Percentiles rank a stretch among this genome's conserved stretches.
phyloP scores from a whole-genome alignment of 805 yeast species.

The Yarrowia osloensis region DNA sequence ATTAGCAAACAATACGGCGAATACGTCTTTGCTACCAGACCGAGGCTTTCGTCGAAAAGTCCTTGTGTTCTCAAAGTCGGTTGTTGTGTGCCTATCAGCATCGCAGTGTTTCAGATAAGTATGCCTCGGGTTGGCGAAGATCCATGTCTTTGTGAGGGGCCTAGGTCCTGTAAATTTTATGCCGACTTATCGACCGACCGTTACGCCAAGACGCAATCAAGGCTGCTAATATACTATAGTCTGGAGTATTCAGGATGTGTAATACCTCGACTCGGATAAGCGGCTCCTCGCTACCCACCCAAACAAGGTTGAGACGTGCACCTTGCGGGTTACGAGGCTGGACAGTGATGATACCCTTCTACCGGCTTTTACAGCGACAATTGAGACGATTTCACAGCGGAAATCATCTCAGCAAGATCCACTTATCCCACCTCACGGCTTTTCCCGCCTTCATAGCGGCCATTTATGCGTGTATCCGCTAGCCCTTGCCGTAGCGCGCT shows the following conservation, averaged over 20 bases:
- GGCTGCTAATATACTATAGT: not conserved
- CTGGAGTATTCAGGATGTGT: not conserved
- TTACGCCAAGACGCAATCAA: not conserved
- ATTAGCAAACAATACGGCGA: not conserved
- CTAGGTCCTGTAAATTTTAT: not conserved
- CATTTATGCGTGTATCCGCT: not conserved
- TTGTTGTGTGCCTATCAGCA: too few species aligned
- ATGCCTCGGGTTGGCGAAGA: not conserved
- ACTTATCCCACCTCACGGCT: not conserved
- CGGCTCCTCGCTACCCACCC: conserved; percentile 5
- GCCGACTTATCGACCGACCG: not conserved
- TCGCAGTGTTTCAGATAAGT: not conserved
- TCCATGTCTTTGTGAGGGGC: not conserved
- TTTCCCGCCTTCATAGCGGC: not conserved
- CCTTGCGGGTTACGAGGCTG: conserved; percentile 10
- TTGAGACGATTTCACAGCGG: too few species aligned
- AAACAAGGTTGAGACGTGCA: conserved; percentile 7
- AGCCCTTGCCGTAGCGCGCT: conserved; percentile 1
- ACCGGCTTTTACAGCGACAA: not conserved
- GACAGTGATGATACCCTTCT: not conserved
- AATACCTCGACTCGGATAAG: not conserved
- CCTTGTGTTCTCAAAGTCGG: not conserved
- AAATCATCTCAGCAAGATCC: not conserved
- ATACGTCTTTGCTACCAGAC: not conserved
- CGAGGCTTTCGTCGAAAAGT: not conserved